Conservation (phyloP, 495 filamentous ascomycete species). For the Xylaria cubensis region DNA sequence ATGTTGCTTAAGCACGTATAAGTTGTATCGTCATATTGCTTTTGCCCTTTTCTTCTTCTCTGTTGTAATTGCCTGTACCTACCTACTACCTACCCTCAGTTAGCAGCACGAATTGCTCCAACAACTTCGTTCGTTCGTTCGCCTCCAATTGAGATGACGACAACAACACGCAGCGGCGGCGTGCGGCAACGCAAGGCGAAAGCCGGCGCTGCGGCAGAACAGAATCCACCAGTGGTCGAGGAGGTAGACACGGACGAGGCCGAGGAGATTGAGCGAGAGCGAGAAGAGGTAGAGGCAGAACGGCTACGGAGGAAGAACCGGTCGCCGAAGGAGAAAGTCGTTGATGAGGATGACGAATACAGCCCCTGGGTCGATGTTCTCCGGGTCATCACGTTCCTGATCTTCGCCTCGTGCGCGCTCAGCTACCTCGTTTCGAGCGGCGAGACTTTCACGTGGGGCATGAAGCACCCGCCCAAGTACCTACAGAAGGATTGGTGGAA, state of each 20-base stretch:
- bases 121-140: too few species aligned
- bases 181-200: slow-evolving; percentile 40
- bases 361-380: slow-evolving; percentile 71
- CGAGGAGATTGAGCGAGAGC: slow-evolving; percentile 37
- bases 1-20: slow-evolving; percentile 4
- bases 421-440: slow-evolving; percentile 82
- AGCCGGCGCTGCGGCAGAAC: slow-evolving; percentile 24
- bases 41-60: not conserved
- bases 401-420: slow-evolving; percentile 71
- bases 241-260: slow-evolving; percentile 36
- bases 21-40: not conserved
- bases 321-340: slow-evolving; percentile 41
- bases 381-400: slow-evolving; percentile 71
- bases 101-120: not conserved
- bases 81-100: not conserved
- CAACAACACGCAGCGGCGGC: slow-evolving; percentile 31
- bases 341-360: slow-evolving; percentile 47
- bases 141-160: slow-evolving; percentile 21
- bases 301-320: slow-evolving; percentile 33
- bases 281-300: slow-evolving; percentile 25
- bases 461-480: slow-evolving; percentile 70
- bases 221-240: slow-evolving; percentile 32
- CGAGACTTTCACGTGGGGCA: slow-evolving; percentile 63
- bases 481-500: slow-evolving; percentile 67
- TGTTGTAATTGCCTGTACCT: not conserved